Base-by-base conservation (phyloP, 2,329 filamentous ascomycete species). In the Ophidiomyces ophidiicola region DNA sequence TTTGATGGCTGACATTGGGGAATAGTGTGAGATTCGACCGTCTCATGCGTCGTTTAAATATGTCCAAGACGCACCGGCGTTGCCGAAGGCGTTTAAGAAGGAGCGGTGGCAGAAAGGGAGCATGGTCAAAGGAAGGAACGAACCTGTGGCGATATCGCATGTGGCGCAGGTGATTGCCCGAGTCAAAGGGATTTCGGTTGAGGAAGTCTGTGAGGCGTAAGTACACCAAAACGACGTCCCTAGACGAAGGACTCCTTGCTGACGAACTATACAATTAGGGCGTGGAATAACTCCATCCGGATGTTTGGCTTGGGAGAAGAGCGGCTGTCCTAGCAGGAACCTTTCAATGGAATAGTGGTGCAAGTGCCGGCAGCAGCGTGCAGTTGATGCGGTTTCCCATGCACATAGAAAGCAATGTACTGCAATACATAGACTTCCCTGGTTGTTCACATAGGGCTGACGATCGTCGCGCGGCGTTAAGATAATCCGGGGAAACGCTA, bases 121-220 rank as follows among this genome's bases (percentile, higher is more conserved):
- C 28, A 88, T 94, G 82, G 74, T 98, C 38, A 98, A 96, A 64
- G 85, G 88, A 0, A 75, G 90, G 44, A 98, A 98, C 56, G 90
- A 98, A 61, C 84, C 88, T 6, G 87, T 81, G 51, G 80, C 74
- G 38, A 94, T 98, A 48, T 76, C 80, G 47, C 77, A 80, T 38
- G 82, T 98, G 10, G 90, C 85, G n/a, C 78, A 80, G 58, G 83
- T 88, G 36, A 78, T 98, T 47, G 88, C 90, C 1, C 77, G 72
- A 29, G 80, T 96, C 47, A 94, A 94, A 60, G 83, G 74, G 0
- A 68, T 94, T 3, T 62, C 70, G 3, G 71, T 93, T 1, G 78
- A 92, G 54, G 80, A 88, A 54, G 80, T 98, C 14, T 84, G 79
- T 53, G 85, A 94, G 62, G 80, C 79, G 57, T 76, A 62, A 63